A percentile compares a stretch with the other conserved stretches of the same genome.
These are phyloP conservation scores for Penicillium paradoxum DNA, from an alignment of 495 filamentous ascomycete species.

Conservation along the genomic window DNA sequence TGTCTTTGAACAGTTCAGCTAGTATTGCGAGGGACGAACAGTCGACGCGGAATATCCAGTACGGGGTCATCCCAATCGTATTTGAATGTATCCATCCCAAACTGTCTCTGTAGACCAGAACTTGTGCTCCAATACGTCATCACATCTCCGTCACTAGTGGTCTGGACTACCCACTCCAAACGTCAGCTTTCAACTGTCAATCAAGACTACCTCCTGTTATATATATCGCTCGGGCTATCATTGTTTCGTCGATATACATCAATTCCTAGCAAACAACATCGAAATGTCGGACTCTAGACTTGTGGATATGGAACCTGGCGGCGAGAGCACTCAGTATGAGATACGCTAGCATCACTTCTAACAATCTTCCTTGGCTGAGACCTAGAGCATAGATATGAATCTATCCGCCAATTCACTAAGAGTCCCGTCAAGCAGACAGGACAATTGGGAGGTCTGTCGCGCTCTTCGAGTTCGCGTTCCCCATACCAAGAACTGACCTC, in stretches of 20 bases:
- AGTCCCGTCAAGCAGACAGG: slow-evolving; percentile 52
- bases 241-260: background rate
- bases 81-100: background rate
- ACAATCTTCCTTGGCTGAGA: background rate
- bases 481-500: slow-evolving; percentile 1
- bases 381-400: slow-evolving; percentile 51
- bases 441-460: slow-evolving; percentile 50
- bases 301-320: slow-evolving; percentile 58
- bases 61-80: background rate
- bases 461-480: background rate
- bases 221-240: background rate
- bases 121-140: slow-evolving; percentile 20
- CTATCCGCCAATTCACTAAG: slow-evolving; percentile 43
- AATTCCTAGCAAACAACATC: background rate
- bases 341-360: background rate
- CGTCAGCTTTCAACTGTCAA: background rate
- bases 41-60: background rate
- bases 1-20: background rate
- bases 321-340: slow-evolving; percentile 56
- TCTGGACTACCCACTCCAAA: background rate
- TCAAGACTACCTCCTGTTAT: background rate
- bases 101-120: background rate
- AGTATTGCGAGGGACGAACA: background rate
- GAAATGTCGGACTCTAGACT: slow-evolving; percentile 40
- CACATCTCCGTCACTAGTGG: slow-evolving; percentile 12